Percentiles rank a stretch among this genome's conserved stretches.
Conservation (phyloP, 208 protist genomes). For the Acanthamoeba culbertsoni region DNA sequence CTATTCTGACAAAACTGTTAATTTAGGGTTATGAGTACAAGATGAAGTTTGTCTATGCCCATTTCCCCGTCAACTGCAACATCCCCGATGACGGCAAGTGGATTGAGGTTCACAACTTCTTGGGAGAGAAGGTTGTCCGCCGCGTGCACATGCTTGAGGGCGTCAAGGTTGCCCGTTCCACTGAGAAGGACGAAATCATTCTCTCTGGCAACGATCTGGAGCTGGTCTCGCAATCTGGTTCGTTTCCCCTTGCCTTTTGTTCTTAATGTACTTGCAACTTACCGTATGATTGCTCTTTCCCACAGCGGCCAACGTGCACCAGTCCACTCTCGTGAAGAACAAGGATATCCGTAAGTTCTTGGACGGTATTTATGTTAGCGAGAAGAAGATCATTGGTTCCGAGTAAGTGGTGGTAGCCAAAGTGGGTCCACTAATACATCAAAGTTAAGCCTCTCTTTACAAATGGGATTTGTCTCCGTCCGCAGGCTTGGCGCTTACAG, state of each 20-base stretch:
- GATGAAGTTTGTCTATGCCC: conserved; percentile 98
- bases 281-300: conserved; percentile 51
- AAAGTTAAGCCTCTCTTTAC: no score
- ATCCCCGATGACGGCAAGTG: conserved; percentile 89
- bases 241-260: conserved; percentile 22
- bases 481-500: no score
- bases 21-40: conserved; percentile 97
- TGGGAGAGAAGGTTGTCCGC: conserved; percentile 97
- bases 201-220: conserved; percentile 92
- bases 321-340: conserved; percentile 94
- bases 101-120: conserved; percentile 99
- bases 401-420: conserved; percentile 10
- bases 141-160: conserved; percentile 88
- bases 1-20: no score
- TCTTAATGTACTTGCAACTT: conserved; percentile 9
- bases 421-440: background rate
- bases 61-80: conserved; percentile 99
- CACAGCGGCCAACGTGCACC: conserved; percentile 93
- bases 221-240: conserved; percentile 76
- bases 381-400: conserved; percentile 88
- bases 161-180: conserved; percentile 89
- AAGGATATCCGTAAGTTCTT: conserved; percentile 99
- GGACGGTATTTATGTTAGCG: conserved; percentile 99
- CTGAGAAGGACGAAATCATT: conserved; percentile 98
- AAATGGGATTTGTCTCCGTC: no score